Evolutionary conservation across 306 rosid genomes (phyloP).

Genomic region (Trifolium dubium): DNA sequence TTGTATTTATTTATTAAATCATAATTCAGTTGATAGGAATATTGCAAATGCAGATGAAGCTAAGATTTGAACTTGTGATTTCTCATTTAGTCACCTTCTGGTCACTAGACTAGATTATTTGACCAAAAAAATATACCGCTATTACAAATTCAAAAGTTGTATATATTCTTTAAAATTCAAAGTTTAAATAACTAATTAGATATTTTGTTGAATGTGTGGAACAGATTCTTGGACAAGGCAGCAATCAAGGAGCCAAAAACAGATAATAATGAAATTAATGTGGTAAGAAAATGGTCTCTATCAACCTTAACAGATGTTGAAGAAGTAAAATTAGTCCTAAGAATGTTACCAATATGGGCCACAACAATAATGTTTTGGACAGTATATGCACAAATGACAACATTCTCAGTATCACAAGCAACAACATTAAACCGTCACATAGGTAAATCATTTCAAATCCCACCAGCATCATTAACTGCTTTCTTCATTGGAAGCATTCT

Average conservation of each 20-base stretch:
- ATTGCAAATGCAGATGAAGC: no score
- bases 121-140: neutral
- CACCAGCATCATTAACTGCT: conserved; percentile 70
- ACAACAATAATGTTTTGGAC: conserved; percentile 84
- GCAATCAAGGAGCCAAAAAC: conserved; percentile 59
- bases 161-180: neutral
- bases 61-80: no score
- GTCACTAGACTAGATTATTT: no score
- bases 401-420: conserved; percentile 85
- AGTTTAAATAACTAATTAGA: neutral
- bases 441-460: conserved; percentile 71
- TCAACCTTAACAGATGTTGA: conserved; percentile 82
- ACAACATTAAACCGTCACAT: conserved; percentile 78
- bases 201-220: neutral
- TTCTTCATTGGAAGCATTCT: conserved; percentile 79
- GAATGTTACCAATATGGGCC: conserved; percentile 93
- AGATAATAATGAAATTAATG: neutral
- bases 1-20: no score
- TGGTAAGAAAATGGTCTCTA: conserved; percentile 60
- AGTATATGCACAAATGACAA: conserved; percentile 80
- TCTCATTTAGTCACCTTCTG: no score
- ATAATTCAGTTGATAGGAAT: no score
- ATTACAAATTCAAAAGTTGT: no score
- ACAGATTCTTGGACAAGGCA: conserved; percentile 85
- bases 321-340: conserved; percentile 68